Evolutionary conservation across 116 monocot genomes (phyloP), one percentile per base, ranked within the genome.

Genomic region (Iris pallida): DNA sequence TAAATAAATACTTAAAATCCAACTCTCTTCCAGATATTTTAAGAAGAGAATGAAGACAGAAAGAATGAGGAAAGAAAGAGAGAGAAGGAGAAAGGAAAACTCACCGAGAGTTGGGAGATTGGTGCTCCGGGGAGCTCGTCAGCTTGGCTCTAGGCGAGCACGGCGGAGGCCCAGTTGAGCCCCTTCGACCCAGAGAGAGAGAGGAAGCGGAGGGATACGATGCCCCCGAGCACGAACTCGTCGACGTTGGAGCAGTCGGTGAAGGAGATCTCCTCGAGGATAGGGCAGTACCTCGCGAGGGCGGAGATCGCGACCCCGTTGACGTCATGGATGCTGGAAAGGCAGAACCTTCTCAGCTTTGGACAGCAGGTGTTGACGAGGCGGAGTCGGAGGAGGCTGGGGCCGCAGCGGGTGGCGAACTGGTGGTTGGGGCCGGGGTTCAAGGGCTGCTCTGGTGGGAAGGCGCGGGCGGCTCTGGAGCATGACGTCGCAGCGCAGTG

Each of bases 351-450:
- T 64, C 57, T 72, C 19, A 96, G 78, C 19, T 64, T 68, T 0
- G 82, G 57, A 71, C 95, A 96, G 75, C 91, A 96, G 17, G 86
- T 55, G 8, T 89, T 89, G 17, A 96, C 75, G 3, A 82, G 85
- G 42, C 83, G 82, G 53, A 91, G 83, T 13, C 77, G 71, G 43
- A 72, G 81, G 15, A 91, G 82, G 42, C 68, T 58, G 6, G 78
- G 47, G 40, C 65, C 30, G 54, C 93, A 93, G 30, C 30, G 30
- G 30, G 76, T 13, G 67, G 15, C 8, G 80, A 57, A n/a, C n/a
- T n/a, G n/a, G n/a, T n/a, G n/a, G n/a, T n/a, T n/a, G n/a, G n/a
- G n/a, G n/a, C n/a, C n/a, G n/a, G n/a, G n/a, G n/a, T n/a, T n/a
- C n/a, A n/a, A n/a, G n/a, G n/a, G n/a, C n/a, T n/a, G n/a, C n/a